Evolutionary conservation across 768 basidiomycete genomes (phyloP), one percentile per base, ranked within the genome.

Genomic region (Pholiota conissans): DNA sequence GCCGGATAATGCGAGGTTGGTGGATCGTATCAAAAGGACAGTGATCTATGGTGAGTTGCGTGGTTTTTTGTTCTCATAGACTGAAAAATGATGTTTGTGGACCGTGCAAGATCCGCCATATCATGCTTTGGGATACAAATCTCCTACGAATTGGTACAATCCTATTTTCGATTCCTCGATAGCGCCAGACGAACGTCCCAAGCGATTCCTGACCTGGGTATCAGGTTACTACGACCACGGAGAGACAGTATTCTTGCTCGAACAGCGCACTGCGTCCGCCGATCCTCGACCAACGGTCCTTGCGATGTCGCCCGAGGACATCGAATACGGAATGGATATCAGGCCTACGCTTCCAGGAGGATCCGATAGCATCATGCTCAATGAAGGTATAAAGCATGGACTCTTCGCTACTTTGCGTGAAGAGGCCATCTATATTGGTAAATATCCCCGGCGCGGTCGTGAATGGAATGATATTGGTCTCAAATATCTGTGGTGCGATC

Each of bases 401-500:
- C 14, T 49, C 22, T 56, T 56, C 26, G 27, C 47, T 18, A 30
- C 46, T 28, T 18, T 56, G 9, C 34, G 47, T 13, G 32, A 34
- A 26, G 55, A 22, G 11, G 55, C 47, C 14, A 39, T 56, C 2
- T 56, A 56, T 24, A 8, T 56, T 27, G 32, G 13, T 9, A 56
- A 56, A 24, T 8, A 10, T 1, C 47, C 22, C 9, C 22, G n/a
- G 7, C 24, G 34, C 35, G 16, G 5, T 35, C 1, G 18, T 16
- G 49, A 35, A 8, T 56, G 55, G 55, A 32, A 28, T 35, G 55
- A 56, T 26, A 27, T 56, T 29, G 47, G 37, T 10, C 47, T 56
- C 32, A 56, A 39, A 3, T 49, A 56, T 24, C 22, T 56, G 18
- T 56, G 55, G 55, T 56, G 55, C 26, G 55, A 56, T 24, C 34